A percentile compares a stretch with the other conserved stretches of the same genome.
These are phyloP conservation scores for Erythrobasidium hasegawianum DNA, from an alignment of 1,284 basidiomycete genomes.

Conservation along the genomic window DNA sequence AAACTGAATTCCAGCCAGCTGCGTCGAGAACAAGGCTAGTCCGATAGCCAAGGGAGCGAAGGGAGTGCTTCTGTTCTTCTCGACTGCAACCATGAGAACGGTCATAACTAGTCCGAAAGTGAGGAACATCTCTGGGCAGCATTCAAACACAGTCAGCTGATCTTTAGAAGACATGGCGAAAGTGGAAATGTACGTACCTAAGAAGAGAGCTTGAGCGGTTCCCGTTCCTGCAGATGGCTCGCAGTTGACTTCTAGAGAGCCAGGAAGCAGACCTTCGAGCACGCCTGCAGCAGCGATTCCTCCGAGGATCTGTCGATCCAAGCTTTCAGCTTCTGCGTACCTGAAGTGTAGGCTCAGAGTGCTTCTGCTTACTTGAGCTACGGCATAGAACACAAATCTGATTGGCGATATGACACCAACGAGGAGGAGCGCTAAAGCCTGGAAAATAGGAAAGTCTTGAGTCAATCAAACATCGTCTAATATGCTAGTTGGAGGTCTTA, in stretches of 20 bases:
- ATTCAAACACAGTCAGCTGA: too few species aligned
- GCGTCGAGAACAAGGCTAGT: conserved; percentile 38
- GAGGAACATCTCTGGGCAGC: conserved; percentile 59
- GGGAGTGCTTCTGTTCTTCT: conserved; percentile 36
- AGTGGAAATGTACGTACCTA: too few species aligned
- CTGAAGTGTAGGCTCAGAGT: too few species aligned
- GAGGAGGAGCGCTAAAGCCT: conserved; percentile 60
- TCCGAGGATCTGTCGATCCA: conserved; percentile 38
- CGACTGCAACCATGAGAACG: conserved; percentile 36
- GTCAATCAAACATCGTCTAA: too few species aligned
- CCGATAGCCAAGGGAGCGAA: conserved; percentile 38
- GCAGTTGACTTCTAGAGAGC: conserved; percentile 58
- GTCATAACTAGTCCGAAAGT: conserved; percentile 52
- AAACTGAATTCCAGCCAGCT: conserved; percentile 37
- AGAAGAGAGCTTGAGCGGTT: conserved; percentile 52
- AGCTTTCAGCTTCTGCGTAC: too few species aligned
- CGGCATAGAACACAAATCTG: conserved; percentile 61
- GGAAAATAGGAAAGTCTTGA: too few species aligned
- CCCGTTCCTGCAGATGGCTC: conserved; percentile 54
- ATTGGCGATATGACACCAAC: conserved; percentile 61
- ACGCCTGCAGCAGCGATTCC: conserved; percentile 57
- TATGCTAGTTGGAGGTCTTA: too few species aligned
- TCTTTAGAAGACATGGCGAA: too few species aligned
- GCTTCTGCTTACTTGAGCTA: conserved; percentile 54
- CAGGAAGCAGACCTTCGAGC: conserved; percentile 60